Evolutionary conservation across 2,329 filamentous ascomycete species (phyloP).

Genomic region (Colletotrichum viniferum): DNA sequence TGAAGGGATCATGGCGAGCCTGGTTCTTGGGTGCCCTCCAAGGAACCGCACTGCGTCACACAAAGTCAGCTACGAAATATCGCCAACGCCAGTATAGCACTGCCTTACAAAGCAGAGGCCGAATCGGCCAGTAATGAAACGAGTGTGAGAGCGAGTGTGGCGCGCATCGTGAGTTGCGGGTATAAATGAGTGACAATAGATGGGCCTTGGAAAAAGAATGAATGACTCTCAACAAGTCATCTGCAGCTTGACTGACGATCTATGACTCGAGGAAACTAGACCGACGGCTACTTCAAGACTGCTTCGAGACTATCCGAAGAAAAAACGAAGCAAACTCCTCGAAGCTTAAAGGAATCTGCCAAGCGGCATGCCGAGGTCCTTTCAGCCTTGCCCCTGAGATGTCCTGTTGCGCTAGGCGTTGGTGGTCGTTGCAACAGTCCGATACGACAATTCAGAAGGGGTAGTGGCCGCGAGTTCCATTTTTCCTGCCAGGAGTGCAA

Average conservation of each 20-base stretch:
- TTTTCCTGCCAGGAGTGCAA: neutral
- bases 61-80: neutral
- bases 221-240: neutral
- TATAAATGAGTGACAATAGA: slow-evolving; percentile 4
- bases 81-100: neutral
- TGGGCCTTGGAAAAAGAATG: neutral
- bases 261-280: neutral
- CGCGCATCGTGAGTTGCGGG: neutral
- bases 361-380: neutral
- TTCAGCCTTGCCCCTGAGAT: neutral
- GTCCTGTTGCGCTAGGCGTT: neutral
- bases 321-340: neutral
- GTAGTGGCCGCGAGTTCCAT: neutral
- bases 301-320: neutral
- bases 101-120: neutral
- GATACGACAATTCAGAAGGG: neutral
- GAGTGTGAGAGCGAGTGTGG: neutral
- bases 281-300: neutral
- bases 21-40: neutral
- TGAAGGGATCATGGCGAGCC: neutral
- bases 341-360: neutral
- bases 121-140: neutral
- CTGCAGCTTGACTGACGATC: neutral
- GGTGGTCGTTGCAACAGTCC: neutral
- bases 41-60: neutral